phyloP scores from a whole-genome alignment of 306 rosid species.

The Notholithocarpus densiflorus region DNA sequence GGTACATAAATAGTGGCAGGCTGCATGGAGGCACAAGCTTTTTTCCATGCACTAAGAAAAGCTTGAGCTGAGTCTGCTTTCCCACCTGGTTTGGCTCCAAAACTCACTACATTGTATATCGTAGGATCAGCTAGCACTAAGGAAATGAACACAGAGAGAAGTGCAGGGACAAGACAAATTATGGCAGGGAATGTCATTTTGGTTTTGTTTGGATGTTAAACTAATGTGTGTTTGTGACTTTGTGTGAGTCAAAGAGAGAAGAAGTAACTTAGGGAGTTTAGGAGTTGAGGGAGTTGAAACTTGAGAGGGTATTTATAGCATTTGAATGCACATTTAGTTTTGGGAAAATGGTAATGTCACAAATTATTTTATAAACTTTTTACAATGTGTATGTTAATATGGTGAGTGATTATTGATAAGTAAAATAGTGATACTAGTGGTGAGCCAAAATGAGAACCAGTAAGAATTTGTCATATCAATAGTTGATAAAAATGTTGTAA shows the following conservation, averaged over 20 bases:
- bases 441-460: no score
- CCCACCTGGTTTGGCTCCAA: constrained; percentile 36
- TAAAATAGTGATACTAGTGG: no score
- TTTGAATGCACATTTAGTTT: not conserved
- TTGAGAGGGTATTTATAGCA: constrained; percentile 17
- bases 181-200: constrained; percentile 7
- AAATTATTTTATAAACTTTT: no score
- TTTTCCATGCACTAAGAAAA: constrained; percentile 34
- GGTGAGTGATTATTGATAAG: no score
- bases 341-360: no score
- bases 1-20: constrained; percentile 44
- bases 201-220: not conserved
- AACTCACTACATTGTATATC: constrained; percentile 26
- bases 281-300: constrained; percentile 7
- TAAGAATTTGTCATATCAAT: no score
- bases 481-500: no score
- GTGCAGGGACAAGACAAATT: not conserved
- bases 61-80: constrained; percentile 34
- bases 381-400: no score
- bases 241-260: not conserved
- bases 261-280: not conserved
- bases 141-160: constrained; percentile 7
- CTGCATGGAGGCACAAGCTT: constrained; percentile 33
- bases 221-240: not conserved
- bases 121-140: not conserved